A percentile compares a stretch with the other conserved stretches of the same genome.
phyloP scores from a whole-genome alignment of 1,139 yeast genomes.

The Waltiozyma solani region DNA sequence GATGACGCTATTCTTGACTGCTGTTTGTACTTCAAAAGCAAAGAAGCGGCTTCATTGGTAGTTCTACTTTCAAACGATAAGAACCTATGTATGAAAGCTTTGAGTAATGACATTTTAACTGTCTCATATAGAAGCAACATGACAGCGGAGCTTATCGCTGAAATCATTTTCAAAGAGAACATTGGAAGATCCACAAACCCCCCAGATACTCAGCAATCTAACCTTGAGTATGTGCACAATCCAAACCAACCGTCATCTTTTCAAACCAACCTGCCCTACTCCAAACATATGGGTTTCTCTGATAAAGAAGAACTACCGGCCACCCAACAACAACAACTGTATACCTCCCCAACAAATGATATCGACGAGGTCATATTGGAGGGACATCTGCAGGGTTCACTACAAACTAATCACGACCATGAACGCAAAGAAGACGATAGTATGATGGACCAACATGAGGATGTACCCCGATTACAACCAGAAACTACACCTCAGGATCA shows the following conservation, averaged over 20 bases:
- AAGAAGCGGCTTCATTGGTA: slow-evolving; percentile 32
- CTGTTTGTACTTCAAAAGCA: slow-evolving; percentile 50
- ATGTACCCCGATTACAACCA: neutral
- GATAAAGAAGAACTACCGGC: neutral
- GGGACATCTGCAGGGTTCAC: no score
- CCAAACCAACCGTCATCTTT: no score
- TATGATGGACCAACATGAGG: no score
- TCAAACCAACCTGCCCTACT: no score
- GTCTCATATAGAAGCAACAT: slow-evolving; percentile 51
- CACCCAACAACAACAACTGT: neutral
- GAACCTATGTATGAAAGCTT: slow-evolving; percentile 71
- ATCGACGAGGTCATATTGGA: no score
- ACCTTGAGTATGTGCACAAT: neutral
- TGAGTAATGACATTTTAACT: slow-evolving; percentile 57
- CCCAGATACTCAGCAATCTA: neutral
- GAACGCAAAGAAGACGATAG: no score
- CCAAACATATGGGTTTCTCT: neutral
- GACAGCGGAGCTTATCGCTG: slow-evolving; percentile 52
- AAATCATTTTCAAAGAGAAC: slow-evolving; percentile 27
- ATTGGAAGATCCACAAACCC: slow-evolving; percentile 14
- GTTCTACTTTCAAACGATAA: slow-evolving; percentile 73
- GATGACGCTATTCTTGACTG: slow-evolving; percentile 89
- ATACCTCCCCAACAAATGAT: no score
- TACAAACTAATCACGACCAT: no score
- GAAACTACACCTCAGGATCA: neutral